Conservation (phyloP, 129 eudicot genomes). For the Cynara cardunculus region DNA sequence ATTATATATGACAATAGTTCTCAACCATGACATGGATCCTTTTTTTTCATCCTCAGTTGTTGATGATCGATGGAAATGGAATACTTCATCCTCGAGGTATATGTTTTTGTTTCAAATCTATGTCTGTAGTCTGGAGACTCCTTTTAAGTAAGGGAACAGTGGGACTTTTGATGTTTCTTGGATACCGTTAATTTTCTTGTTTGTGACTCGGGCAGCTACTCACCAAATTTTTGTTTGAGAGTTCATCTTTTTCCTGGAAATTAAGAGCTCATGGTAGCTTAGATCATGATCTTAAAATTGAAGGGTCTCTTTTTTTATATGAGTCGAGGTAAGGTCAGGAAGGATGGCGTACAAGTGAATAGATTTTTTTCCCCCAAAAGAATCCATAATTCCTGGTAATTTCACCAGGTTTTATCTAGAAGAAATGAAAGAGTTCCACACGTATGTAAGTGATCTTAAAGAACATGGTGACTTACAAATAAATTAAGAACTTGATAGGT, state of each 20-base stretch:
- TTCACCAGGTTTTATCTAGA: neutral
- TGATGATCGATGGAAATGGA: slow-evolving; percentile 99
- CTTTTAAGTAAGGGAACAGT: neutral
- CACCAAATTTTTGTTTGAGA: slow-evolving; percentile 6
- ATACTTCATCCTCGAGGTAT: slow-evolving; percentile 97
- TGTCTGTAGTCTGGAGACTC: slow-evolving; percentile 3
- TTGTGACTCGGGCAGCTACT: neutral
- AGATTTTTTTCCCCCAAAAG: neutral
- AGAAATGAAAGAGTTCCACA: neutral
- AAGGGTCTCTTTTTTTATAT: neutral
- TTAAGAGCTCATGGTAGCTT: neutral
- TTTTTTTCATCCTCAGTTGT: slow-evolving; percentile 38
- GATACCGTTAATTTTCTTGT: neutral
- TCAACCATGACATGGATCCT: slow-evolving; percentile 7
- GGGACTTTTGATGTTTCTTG: neutral
- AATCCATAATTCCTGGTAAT: slow-evolving; percentile 8
- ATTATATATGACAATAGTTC: slow-evolving; percentile 6
- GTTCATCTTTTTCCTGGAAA: neutral
- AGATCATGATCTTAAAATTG: neutral
- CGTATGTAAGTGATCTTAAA: neutral
- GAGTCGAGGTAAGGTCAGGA: too few species aligned
- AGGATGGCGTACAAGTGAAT: too few species aligned
- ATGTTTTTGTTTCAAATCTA: slow-evolving; percentile 30
- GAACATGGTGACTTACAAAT: too few species aligned
- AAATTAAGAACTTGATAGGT: too few species aligned